Conservation (phyloP, 306 rosid species). For the Cucumis melo region DNA sequence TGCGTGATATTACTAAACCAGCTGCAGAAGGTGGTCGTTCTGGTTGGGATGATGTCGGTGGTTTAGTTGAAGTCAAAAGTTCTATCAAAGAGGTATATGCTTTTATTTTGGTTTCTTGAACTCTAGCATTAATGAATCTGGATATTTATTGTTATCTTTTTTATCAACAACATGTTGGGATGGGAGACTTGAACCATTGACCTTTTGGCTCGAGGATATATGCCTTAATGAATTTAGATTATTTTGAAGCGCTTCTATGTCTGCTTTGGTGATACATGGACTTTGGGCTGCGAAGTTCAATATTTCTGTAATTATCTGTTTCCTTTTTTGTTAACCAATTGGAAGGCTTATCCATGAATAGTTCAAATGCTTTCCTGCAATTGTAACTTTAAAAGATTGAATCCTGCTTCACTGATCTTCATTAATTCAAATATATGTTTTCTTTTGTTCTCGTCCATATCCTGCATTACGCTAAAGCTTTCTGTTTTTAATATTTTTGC, state of each 20-base stretch:
- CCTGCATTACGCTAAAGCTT: not conserved
- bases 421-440: not conserved
- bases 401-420: not conserved
- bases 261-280: not conserved
- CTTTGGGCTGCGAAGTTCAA: not conserved
- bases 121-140: not conserved
- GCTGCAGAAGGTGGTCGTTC: conserved; percentile 64
- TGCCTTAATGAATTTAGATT: no score
- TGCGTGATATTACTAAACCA: conserved; percentile 80
- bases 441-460: not conserved
- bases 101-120: not conserved
- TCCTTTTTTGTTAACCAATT: not conserved
- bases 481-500: not conserved
- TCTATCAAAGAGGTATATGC: conserved; percentile 62
- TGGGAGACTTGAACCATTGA: no score
- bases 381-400: not conserved
- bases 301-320: not conserved
- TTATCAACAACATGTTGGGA: no score
- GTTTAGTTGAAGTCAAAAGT: conserved; percentile 70
- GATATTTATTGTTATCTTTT: no score
- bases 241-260: not conserved
- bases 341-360: not conserved
- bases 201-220: no score
- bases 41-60: conserved; percentile 98
- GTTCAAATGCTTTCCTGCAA: not conserved